Percentiles rank a stretch among this genome's conserved stretches.
Conservation (phyloP, 2,329 filamentous ascomycete genomes). For the Paracoccidioides lutzii region DNA sequence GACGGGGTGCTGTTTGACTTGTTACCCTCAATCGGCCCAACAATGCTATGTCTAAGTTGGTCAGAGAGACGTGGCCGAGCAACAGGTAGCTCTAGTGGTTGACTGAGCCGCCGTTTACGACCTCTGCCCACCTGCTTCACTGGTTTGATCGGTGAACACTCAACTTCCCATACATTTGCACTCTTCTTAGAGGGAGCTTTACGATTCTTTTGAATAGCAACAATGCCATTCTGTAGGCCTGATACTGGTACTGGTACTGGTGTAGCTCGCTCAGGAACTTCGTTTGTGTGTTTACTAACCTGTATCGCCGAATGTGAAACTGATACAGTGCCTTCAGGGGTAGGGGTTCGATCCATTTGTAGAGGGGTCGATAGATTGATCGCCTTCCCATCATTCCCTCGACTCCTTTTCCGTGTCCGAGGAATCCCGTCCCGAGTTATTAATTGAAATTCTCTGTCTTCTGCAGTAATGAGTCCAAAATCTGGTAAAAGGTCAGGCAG, state of each 20-base stretch:
- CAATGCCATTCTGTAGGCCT: background rate
- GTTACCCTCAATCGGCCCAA: background rate
- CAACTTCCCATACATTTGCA: constrained; percentile 2
- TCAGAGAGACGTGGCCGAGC: background rate
- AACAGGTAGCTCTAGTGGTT: background rate
- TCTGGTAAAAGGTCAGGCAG: constrained; percentile 17
- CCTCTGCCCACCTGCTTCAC: background rate
- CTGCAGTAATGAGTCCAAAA: constrained; percentile 25
- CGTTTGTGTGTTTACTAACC: background rate
- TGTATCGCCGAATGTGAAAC: background rate
- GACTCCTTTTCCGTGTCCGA: constrained; percentile 26
- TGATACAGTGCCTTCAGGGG: background rate
- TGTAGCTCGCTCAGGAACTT: background rate
- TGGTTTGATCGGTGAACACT: background rate
- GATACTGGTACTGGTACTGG: background rate
- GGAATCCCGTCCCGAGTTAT: constrained; percentile 22
- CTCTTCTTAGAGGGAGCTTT: background rate
- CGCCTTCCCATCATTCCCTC: constrained; percentile 21
- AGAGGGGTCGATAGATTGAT: constrained; percentile 5
- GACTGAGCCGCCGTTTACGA: background rate
- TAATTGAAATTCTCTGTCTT: constrained; percentile 28
- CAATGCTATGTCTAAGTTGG: constrained; percentile 1
- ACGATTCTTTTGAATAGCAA: background rate
- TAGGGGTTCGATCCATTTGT: background rate
- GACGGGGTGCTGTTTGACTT: constrained; percentile 6